Percentiles rank a stretch among this genome's conserved stretches.
Evolutionary conservation across 306 rosid species (phyloP).

Genomic region (Psophocarpus tetragonolobus): DNA sequence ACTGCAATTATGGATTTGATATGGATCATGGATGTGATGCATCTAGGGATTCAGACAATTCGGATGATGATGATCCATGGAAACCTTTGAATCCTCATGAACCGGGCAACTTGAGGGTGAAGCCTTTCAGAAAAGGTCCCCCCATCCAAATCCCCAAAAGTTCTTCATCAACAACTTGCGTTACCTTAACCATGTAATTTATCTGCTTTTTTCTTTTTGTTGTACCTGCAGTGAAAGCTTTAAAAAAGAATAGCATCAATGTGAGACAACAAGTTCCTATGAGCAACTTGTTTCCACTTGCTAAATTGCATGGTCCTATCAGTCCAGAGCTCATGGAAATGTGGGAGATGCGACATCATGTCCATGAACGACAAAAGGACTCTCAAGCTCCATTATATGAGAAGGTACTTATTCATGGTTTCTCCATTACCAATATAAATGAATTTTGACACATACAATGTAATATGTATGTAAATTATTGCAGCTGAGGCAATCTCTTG

Average conservation of each 20-base stretch:
- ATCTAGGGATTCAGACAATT: slow-evolving; percentile 52
- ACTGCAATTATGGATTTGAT: slow-evolving; percentile 45
- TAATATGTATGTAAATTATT: slow-evolving; percentile 42
- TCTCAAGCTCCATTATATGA: slow-evolving; percentile 60
- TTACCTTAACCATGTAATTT: neutral
- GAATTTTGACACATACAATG: neutral
- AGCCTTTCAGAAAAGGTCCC: slow-evolving; percentile 89
- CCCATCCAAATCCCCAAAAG: neutral
- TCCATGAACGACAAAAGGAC: slow-evolving; percentile 48
- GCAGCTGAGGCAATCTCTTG: slow-evolving; percentile 79
- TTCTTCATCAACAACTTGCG: slow-evolving; percentile 14
- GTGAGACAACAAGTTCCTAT: slow-evolving; percentile 42
- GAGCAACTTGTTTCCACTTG: slow-evolving; percentile 71
- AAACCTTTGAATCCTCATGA: slow-evolving; percentile 95
- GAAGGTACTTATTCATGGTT: slow-evolving; percentile 48
- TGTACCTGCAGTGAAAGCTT: slow-evolving; percentile 54
- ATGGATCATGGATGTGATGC: slow-evolving; percentile 59
- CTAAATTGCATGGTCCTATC: slow-evolving; percentile 75
- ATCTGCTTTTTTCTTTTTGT: slow-evolving; percentile 9
- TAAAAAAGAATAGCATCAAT: slow-evolving; percentile 41
- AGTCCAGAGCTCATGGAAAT: slow-evolving; percentile 66
- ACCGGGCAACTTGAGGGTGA: slow-evolving; percentile 76
- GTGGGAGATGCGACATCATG: slow-evolving; percentile 59
- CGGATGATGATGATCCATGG: slow-evolving; percentile 82
- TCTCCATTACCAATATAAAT: neutral